These are phyloP conservation scores for Candida sojae DNA, from an alignment of 1,139 yeast species.

Conservation along the genomic window DNA sequence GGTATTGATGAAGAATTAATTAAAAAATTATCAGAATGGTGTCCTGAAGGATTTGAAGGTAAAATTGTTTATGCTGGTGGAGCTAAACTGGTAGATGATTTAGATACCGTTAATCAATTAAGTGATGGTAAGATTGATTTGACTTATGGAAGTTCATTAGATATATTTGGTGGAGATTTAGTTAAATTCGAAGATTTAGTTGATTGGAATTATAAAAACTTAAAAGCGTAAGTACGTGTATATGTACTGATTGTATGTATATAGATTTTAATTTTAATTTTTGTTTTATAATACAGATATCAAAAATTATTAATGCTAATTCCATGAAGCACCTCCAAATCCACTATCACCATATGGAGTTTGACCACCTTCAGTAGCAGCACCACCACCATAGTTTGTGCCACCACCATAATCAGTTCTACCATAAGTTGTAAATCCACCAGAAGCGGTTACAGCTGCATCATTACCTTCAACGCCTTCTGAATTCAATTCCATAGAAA, in stretches of 20 bases:
- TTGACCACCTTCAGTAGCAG: constrained; percentile 30
- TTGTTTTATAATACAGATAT: background rate
- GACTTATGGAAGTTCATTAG: constrained; percentile 90
- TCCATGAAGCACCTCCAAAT: constrained; percentile 29
- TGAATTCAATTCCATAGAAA: constrained; percentile 77
- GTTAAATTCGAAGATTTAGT: constrained; percentile 77
- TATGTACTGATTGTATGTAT: constrained; percentile 1
- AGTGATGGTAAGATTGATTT: constrained; percentile 85
- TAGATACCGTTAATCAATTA: constrained; percentile 60
- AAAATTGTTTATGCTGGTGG: constrained; percentile 97
- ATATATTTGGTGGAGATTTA: constrained; percentile 85
- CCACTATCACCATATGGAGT: constrained; percentile 48
- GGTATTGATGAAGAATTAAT: constrained; percentile 89
- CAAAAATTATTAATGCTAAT: background rate
- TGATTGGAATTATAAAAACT: constrained; percentile 57
- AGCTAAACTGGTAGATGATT: constrained; percentile 72
- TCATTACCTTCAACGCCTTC: constrained; percentile 52
- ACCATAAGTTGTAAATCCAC: constrained; percentile 54
- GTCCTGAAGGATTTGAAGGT: constrained; percentile 52
- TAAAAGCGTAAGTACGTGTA: background rate
- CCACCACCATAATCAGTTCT: constrained; percentile 45
- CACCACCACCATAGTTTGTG: constrained; percentile 32
- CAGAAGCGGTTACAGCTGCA: constrained; percentile 28
- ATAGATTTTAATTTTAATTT: constrained; percentile 3
- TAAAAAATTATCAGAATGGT: constrained; percentile 73